These are phyloP conservation scores for Syzygium aromaticum DNA, from an alignment of 345 rosid species.

Conservation along the genomic window DNA sequence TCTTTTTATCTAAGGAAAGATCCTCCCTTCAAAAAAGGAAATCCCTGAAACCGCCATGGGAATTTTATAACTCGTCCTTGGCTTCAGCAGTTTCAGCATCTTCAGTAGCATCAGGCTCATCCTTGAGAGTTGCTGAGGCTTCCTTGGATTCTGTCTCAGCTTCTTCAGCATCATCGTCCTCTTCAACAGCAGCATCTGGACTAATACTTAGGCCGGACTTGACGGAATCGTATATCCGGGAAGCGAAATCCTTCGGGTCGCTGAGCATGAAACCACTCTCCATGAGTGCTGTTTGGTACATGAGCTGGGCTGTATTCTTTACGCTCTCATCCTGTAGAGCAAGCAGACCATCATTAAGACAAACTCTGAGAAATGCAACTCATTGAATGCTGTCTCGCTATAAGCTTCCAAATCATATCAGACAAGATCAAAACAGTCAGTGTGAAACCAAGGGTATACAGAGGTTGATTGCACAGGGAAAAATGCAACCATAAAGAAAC, in stretches of 20 bases:
- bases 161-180: conserved; percentile 68
- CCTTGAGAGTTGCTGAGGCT: conserved; percentile 23
- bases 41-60: not conserved
- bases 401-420: not conserved
- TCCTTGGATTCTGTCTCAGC: conserved; percentile 23
- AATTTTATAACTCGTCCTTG: not conserved
- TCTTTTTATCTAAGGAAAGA: not conserved
- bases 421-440: not conserved
- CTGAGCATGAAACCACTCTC: conserved; percentile 82
- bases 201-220: conserved; percentile 65
- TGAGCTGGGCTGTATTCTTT: conserved; percentile 75
- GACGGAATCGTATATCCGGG: conserved; percentile 64
- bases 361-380: not conserved
- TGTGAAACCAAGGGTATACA: not conserved
- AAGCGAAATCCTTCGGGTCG: conserved; percentile 90
- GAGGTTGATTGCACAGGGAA: not conserved
- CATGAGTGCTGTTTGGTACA: conserved; percentile 90
- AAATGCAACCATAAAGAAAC: not conserved
- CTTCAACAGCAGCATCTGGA: conserved; percentile 70
- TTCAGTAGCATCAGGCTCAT: conserved; percentile 19
- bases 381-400: not conserved
- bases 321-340: conserved; percentile 53
- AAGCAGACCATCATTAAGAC: not conserved
- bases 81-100: not conserved
- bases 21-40: not conserved